Evolutionary conservation across 2,329 filamentous ascomycete species (phyloP), one percentile per base, ranked within the genome.

Genomic region (Beauveria medogensis): DNA sequence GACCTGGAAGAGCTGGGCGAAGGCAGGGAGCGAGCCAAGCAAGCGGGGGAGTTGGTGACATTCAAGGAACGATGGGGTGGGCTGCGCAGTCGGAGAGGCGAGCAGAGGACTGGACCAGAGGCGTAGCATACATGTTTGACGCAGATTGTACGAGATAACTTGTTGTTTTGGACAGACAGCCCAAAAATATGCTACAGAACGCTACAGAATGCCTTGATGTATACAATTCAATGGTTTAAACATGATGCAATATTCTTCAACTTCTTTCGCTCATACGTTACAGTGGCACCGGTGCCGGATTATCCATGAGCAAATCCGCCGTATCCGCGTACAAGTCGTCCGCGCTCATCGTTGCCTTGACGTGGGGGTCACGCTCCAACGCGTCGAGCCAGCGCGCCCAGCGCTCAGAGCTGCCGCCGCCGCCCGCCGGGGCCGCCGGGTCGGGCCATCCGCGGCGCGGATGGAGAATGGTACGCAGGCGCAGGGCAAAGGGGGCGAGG

Each of bases 401-500:
- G 7, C 89, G 78, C 63, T 2, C 80, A 78, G 64, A 86, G 56
- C 10, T 12, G 24, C 37, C 26, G 24, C 16, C 48, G 28, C 48
- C 8, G 26, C 48, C 18, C 3, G 28, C 48, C 48, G 30, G 18
- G 10, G 5, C 34, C 34, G 34, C 34, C 34, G 34, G 34, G 34
- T 37, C 81, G 26, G 83, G 81, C 86, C 88, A 91, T 24, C 82
- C 82, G 22, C 86, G 77, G 64, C 88, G 86, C 18, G 84, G 82
- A 55, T 82, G 79, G 40, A 90, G 74, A 20, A 91, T 82, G 2
- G 83, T 82, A n/a, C 81, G 78, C 63, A 92, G 75, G 1, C 90
- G 81, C 20, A 92, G 69, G 16, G 90, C 81, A 80, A 90, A 92
- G 0, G 90, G 90, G 1, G 89, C 89, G 51, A 91, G 80, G 68